Evolutionary conservation across 208 protist species (phyloP).

Genomic region (Polymyxa betae): DNA sequence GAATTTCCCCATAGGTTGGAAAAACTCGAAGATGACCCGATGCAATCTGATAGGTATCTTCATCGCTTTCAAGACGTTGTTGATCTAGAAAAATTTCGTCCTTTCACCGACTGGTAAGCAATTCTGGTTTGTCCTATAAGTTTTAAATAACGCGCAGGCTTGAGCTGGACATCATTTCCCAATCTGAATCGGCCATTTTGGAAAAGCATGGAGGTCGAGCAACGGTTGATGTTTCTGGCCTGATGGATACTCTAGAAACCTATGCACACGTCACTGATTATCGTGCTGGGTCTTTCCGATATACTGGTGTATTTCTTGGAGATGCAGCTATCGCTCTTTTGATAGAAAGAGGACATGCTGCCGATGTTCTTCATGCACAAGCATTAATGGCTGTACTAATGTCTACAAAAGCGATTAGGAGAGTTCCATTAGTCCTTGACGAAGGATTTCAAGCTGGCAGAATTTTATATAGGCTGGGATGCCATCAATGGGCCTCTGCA

Average conservation of each 20-base stretch:
- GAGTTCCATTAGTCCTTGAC: not conserved
- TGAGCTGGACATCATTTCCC: not conserved
- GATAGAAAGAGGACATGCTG: not conserved
- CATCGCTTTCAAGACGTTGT: not conserved
- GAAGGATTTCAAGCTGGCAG: not conserved
- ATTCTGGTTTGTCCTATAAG: not conserved
- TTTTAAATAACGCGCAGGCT: not conserved
- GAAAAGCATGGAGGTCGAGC: not conserved
- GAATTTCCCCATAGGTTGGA: too few relatives aligned
- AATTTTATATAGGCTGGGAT: not conserved
- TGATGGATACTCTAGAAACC: not conserved
- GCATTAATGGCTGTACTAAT: not conserved
- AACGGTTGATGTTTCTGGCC: not conserved
- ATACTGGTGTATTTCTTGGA: not conserved
- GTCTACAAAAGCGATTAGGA: not conserved
- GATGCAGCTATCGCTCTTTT: not conserved
- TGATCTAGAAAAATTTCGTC: not conserved
- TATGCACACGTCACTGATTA: not conserved
- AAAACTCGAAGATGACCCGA: not conserved
- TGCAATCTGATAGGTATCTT: not conserved
- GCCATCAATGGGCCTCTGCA: not conserved
- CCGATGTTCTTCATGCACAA: not conserved
- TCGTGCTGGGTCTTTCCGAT: not conserved
- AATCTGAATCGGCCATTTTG: not conserved
- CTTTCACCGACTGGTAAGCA: not conserved